Evolutionary conservation across 495 filamentous ascomycete species (phyloP).

Genomic region (Lasiosphaeria ovina): DNA sequence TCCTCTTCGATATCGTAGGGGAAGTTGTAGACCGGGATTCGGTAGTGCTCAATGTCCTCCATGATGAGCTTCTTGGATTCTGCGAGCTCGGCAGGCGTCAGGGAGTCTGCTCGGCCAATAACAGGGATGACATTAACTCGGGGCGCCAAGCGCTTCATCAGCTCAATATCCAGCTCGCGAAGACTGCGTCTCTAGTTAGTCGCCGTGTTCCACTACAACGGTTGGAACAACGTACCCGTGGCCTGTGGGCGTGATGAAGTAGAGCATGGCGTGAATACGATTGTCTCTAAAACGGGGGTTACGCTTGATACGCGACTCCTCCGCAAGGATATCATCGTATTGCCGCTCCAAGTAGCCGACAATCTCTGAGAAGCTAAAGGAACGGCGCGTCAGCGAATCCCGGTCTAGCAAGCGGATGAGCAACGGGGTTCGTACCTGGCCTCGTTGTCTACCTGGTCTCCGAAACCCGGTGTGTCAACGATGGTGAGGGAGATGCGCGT

Average conservation of each 20-base stretch:
- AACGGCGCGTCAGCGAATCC: slow-evolving; percentile 47
- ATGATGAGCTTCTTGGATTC: slow-evolving; percentile 99
- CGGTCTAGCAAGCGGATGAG: slow-evolving; percentile 67
- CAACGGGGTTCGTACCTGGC: slow-evolving; percentile 61
- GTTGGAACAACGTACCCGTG: slow-evolving; percentile 65
- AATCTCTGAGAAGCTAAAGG: slow-evolving; percentile 87
- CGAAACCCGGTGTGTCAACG: slow-evolving; percentile 97
- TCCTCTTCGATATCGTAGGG: slow-evolving; percentile 99
- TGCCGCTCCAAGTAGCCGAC: slow-evolving; percentile 96
- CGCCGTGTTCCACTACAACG: background rate
- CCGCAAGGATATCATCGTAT: slow-evolving; percentile 98
- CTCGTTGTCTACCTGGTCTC: slow-evolving; percentile 99
- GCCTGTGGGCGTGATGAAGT: slow-evolving; percentile 98
- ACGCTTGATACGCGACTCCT: slow-evolving; percentile 99
- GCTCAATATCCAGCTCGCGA: slow-evolving; percentile 96
- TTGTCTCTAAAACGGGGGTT: slow-evolving; percentile 99
- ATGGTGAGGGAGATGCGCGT: slow-evolving; percentile 97
- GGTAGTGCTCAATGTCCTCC: slow-evolving; percentile 99
- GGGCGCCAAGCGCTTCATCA: slow-evolving; percentile 98
- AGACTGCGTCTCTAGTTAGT: slow-evolving; percentile 57
- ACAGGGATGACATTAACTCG: slow-evolving; percentile 99
- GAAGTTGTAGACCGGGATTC: slow-evolving; percentile 99
- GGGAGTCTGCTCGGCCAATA: slow-evolving; percentile 95
- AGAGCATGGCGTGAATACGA: slow-evolving; percentile 94
- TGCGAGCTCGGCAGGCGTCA: slow-evolving; percentile 92